phyloP scores from a whole-genome alignment of 2,329 filamentous ascomycete species.

The Aspergillus ustus region DNA sequence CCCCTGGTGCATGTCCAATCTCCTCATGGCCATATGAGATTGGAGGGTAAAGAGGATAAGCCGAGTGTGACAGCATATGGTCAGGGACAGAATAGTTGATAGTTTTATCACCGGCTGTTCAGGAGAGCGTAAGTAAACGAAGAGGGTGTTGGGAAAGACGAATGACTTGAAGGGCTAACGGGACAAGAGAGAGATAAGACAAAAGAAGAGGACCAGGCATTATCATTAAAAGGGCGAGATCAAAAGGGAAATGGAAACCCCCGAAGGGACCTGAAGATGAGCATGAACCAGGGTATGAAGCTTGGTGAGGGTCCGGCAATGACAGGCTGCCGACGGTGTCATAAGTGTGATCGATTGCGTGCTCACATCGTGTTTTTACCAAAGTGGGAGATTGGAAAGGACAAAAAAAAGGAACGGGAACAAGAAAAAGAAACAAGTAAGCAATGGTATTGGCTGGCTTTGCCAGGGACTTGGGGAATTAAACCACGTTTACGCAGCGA shows the following conservation, averaged over 20 bases:
- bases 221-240: slow-evolving; percentile 16
- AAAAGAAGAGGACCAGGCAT: slow-evolving; percentile 13
- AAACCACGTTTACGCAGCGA: slow-evolving; percentile 9
- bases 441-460: slow-evolving; percentile 9
- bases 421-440: slow-evolving; percentile 12
- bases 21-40: slow-evolving; percentile 43
- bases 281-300: slow-evolving; percentile 19
- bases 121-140: slow-evolving; percentile 32
- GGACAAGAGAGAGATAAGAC: slow-evolving; percentile 21
- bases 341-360: slow-evolving; percentile 43
- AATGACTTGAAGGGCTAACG: slow-evolving; percentile 15
- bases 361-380: slow-evolving; percentile 31
- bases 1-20: slow-evolving; percentile 39
- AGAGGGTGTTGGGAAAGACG: slow-evolving; percentile 1
- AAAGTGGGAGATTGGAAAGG: slow-evolving; percentile 13
- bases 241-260: slow-evolving; percentile 17
- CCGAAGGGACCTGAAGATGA: slow-evolving; percentile 19
- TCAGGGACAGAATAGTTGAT: slow-evolving; percentile 45
- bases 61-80: slow-evolving; percentile 45
- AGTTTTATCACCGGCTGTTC: slow-evolving; percentile 38
- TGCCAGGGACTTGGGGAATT: not conserved
- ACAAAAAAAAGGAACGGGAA: slow-evolving; percentile 7
- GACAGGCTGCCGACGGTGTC: slow-evolving; percentile 33
- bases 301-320: slow-evolving; percentile 29
- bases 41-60: slow-evolving; percentile 44